Evolutionary conservation across 23 red algal species (phyloP).

Genomic region (Chondrus crispus): DNA sequence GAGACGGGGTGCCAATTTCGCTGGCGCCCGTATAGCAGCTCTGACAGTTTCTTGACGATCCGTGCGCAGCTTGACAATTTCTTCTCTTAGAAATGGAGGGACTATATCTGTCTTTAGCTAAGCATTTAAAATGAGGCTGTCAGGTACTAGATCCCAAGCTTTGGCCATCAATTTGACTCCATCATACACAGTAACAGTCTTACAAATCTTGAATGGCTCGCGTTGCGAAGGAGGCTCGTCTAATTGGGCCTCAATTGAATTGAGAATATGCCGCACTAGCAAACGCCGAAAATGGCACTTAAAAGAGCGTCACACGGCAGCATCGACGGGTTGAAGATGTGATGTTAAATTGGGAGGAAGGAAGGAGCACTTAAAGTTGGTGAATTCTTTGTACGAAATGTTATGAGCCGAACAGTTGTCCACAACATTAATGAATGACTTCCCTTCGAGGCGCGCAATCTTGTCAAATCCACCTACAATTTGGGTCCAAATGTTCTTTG

Average conservation of each 20-base stretch:
- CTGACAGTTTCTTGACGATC: too few relatives aligned
- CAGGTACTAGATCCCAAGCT: background rate
- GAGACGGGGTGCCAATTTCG: too few relatives aligned
- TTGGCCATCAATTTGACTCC: background rate
- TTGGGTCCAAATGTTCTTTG: background rate
- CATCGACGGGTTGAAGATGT: background rate
- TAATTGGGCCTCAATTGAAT: background rate
- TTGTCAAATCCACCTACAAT: background rate
- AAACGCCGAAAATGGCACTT: background rate
- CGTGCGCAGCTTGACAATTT: too few relatives aligned
- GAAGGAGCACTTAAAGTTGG: background rate
- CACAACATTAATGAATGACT: background rate
- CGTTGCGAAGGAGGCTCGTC: background rate
- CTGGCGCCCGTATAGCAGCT: too few relatives aligned
- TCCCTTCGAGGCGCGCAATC: background rate
- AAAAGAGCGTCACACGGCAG: background rate
- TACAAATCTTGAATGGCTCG: background rate
- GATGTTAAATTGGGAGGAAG: background rate
- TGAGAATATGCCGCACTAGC: background rate
- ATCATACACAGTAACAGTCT: slow-evolving; percentile 6
- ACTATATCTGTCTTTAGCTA: too few relatives aligned
- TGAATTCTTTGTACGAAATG: background rate
- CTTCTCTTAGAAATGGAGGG: too few relatives aligned
- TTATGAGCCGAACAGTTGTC: background rate
- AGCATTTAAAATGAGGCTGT: too few relatives aligned